Percentiles rank a stretch among this genome's conserved stretches.
phyloP scores from a whole-genome alignment of 371 early-diverging fungal species.

The Saksenaea oblongispora region DNA sequence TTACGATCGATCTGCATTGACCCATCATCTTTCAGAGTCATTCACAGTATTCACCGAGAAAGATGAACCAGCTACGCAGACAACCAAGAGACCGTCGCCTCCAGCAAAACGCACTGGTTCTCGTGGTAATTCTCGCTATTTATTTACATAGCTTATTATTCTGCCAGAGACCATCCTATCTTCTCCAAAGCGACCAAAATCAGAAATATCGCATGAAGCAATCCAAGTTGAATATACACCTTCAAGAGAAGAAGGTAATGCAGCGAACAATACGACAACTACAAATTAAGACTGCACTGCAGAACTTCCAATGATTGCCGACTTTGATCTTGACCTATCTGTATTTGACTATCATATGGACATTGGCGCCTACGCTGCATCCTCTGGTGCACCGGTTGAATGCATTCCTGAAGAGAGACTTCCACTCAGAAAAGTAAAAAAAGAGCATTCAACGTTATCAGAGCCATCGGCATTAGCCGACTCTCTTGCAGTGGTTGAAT shows the following conservation, averaged over 20 bases:
- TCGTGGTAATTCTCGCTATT: background rate
- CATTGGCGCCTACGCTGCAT: background rate
- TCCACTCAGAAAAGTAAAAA: background rate
- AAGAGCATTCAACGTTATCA: background rate
- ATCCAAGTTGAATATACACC: background rate
- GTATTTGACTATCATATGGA: background rate
- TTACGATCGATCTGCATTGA: background rate
- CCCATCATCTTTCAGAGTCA: background rate
- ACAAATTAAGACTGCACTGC: background rate
- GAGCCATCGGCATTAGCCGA: background rate
- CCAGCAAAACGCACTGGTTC: background rate
- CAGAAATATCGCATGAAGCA: background rate
- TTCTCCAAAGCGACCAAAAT: background rate
- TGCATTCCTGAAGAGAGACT: background rate
- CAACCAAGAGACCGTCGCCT: background rate
- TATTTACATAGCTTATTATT: background rate
- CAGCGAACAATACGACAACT: background rate
- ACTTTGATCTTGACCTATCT: background rate
- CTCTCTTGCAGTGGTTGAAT: background rate
- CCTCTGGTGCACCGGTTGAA: background rate
- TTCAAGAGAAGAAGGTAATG: background rate
- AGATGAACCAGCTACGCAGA: background rate
- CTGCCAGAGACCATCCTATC: background rate
- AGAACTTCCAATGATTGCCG: background rate
- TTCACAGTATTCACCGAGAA: background rate